Percentiles rank a stretch among this genome's conserved stretches.
These are phyloP conservation scores for Cyclostephanos invisitatus DNA, from an alignment of 108 stramenopile genomes.

Conservation along the genomic window DNA sequence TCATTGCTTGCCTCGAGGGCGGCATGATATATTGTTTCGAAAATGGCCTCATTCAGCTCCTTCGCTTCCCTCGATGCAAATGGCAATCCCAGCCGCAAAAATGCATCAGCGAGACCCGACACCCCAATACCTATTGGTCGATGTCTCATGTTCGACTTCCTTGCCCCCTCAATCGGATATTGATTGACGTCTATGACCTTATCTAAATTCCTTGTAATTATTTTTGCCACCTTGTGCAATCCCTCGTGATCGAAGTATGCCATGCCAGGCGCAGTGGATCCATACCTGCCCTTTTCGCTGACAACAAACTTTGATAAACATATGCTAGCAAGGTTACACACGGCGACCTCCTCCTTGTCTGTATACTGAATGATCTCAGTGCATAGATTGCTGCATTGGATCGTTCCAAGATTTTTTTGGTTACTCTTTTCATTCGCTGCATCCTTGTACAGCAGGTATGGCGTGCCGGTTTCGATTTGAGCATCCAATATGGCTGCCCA, in stretches of 20 bases:
- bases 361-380: slow-evolving; percentile 97
- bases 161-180: slow-evolving; percentile 89
- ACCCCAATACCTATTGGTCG: slow-evolving; percentile 98
- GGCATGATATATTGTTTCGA: slow-evolving; percentile 96
- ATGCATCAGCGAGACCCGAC: slow-evolving; percentile 95
- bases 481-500: slow-evolving; percentile 86
- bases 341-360: slow-evolving; percentile 92
- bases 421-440: slow-evolving; percentile 95
- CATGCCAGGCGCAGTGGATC: slow-evolving; percentile 72
- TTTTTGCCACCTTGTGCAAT: slow-evolving; percentile 85
- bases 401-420: slow-evolving; percentile 96
- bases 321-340: slow-evolving; percentile 95
- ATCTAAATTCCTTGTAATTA: slow-evolving; percentile 92
- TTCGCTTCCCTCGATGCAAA: slow-evolving; percentile 87
- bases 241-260: slow-evolving; percentile 90
- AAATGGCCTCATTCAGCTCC: slow-evolving; percentile 91
- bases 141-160: slow-evolving; percentile 88
- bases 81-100: slow-evolving; percentile 88
- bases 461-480: slow-evolving; percentile 97
- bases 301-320: slow-evolving; percentile 83
- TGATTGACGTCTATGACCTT: slow-evolving; percentile 94
- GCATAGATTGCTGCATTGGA: slow-evolving; percentile 96
- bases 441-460: slow-evolving; percentile 98
- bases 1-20: slow-evolving; percentile 92
- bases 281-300: slow-evolving; percentile 67